Evolutionary conservation across 805 yeast genomes (phyloP).

Genomic region (Debaryomyces tyrocola): DNA sequence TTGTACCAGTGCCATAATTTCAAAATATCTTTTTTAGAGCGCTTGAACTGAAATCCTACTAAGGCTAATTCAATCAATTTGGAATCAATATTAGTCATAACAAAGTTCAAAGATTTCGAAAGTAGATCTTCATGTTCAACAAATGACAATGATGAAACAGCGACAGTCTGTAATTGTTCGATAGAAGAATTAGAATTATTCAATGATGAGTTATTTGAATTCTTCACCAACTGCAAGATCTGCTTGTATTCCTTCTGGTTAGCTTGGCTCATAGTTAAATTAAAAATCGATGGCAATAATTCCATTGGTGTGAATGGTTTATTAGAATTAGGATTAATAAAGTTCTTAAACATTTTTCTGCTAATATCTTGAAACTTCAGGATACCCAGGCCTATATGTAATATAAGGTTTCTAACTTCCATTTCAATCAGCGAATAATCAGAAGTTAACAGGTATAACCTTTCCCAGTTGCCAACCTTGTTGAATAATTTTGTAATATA

Average conservation of each 20-base stretch:
- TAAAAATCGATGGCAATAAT: constrained; percentile 45
- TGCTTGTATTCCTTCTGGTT: constrained; percentile 59
- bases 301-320: constrained; percentile 50
- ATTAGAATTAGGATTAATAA: constrained; percentile 52
- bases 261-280: constrained; percentile 37
- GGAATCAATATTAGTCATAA: constrained; percentile 55
- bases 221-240: constrained; percentile 51
- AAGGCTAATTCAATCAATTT: constrained; percentile 55
- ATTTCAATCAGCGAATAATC: constrained; percentile 34
- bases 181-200: constrained; percentile 33
- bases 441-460: constrained; percentile 9
- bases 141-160: constrained; percentile 57
- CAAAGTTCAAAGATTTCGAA: constrained; percentile 55
- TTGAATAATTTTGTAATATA: constrained; percentile 17
- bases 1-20: constrained; percentile 59
- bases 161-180: constrained; percentile 52
- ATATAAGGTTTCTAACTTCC: constrained; percentile 42
- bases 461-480: constrained; percentile 30
- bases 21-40: constrained; percentile 25
- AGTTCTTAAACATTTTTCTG: constrained; percentile 43
- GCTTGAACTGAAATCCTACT: constrained; percentile 50
- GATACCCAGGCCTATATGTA: constrained; percentile 38
- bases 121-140: constrained; percentile 45
- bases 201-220: constrained; percentile 45
- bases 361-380: constrained; percentile 30